Evolutionary conservation across 768 basidiomycete genomes (phyloP), one percentile per base, ranked within the genome.

Genomic region (Cubamyces lactineus): DNA sequence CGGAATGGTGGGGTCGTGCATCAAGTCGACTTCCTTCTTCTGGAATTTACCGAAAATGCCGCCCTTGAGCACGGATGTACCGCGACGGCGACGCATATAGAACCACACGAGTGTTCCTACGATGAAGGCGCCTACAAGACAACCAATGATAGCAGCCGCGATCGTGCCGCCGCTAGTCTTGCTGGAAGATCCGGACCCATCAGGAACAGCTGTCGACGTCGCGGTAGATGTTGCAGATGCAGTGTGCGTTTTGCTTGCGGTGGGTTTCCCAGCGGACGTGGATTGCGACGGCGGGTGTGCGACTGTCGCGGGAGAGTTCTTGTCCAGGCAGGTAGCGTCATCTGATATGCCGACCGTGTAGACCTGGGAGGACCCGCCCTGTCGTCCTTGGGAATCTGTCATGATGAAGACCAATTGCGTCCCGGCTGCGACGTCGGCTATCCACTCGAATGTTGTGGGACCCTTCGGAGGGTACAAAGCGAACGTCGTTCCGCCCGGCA

Each of bases 251-350:
- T 42, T 45, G 45, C 41, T 53, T 17, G 12, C 40, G 12, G 63
- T 23, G 17, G 60, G 85, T 79, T n/a, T 85, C 68, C 61, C 79
- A 68, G 23, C 71, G 59, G 69, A 86, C 89, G 24, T 71, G 71
- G 58, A 53, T 43, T 28, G 30, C n/a, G 67, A 67, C 0, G 72
- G 72, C 13, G 62, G 57, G 19, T 55, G 59, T 30, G 68, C 61
- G 19, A 65, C 62, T 9, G 72, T 69, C 2, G 66, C 54, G 11
- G 72, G 72, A 2, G 64, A 69, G 5, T 64, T 43, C 24, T 59
- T 65, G 21, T 48, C 62, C 19, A 73, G 71, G 56, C 72, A 73
- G 3, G 61, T 62, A 4, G 62, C 19, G 57, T 71, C 69, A 50
- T 66, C 66, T 0, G 71, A 66, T 13, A 62, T 19, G 24, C 53